phyloP scores from a whole-genome alignment of 768 basidiomycete species.

The Lactarius quietus region DNA sequence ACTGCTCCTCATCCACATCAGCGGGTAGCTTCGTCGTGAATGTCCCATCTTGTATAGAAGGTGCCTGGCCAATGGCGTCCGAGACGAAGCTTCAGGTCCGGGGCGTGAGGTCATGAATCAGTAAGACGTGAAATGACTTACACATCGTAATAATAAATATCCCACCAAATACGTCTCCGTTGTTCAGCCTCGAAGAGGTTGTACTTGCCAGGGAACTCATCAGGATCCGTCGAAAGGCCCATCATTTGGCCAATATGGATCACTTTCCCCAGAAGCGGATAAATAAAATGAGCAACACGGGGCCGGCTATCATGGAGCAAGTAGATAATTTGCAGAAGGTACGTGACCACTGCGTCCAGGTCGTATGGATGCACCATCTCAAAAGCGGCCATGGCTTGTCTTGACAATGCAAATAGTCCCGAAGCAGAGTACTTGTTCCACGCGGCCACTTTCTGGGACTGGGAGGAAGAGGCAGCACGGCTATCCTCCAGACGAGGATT shows the following conservation, averaged over 20 bases:
- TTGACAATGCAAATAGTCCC: constrained; percentile 46
- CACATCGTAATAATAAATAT: constrained; percentile 74
- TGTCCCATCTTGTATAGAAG: constrained; percentile 53
- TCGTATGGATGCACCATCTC: constrained; percentile 46
- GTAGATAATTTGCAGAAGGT: constrained; percentile 53
- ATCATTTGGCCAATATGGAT: constrained; percentile 61
- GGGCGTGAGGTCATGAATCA: neutral
- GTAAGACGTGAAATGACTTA: constrained; percentile 37
- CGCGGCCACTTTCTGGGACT: constrained; percentile 9
- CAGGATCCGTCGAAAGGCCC: constrained; percentile 59
- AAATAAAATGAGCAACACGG: constrained; percentile 40
- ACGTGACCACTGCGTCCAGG: constrained; percentile 57
- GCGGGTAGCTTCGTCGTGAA: constrained; percentile 54
- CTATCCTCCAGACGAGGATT: constrained; percentile 24
- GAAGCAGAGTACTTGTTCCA: constrained; percentile 27
- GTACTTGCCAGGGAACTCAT: constrained; percentile 47
- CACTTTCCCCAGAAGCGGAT: constrained; percentile 59
- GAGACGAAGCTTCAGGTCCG: constrained; percentile 53
- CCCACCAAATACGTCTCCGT: constrained; percentile 70
- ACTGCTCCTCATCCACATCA: constrained; percentile 53
- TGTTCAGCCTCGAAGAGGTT: constrained; percentile 50
- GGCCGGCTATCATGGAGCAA: constrained; percentile 50
- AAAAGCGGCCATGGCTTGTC: constrained; percentile 43
- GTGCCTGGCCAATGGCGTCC: constrained; percentile 61
- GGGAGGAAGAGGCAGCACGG: constrained; percentile 9